A percentile compares a stretch with the other conserved stretches of the same genome.
phyloP scores from a whole-genome alignment of 2,329 filamentous ascomycete species.

The Fusarium sp. region DNA sequence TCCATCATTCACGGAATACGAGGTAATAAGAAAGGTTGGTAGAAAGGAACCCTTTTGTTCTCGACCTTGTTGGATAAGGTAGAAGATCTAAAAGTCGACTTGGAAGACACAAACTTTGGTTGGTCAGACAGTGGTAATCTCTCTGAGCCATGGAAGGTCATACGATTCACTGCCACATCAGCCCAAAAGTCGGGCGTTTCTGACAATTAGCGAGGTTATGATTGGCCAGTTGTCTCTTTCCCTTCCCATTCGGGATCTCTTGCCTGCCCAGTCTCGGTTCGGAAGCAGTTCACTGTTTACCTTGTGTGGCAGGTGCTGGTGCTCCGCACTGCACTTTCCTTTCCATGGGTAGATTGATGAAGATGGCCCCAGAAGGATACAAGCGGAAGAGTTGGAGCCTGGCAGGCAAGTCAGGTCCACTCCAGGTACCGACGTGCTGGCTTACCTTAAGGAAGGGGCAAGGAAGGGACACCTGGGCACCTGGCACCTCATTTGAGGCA shows the following conservation, averaged over 20 bases:
- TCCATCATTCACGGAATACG: not conserved
- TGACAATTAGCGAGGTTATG: constrained; percentile 28
- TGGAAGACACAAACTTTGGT: not conserved
- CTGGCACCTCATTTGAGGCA: constrained; percentile 10
- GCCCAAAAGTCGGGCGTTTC: constrained; percentile 39
- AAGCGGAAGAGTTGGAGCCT: not conserved
- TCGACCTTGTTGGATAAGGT: not conserved
- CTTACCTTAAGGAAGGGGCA: not conserved
- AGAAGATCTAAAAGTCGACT: constrained; percentile 1
- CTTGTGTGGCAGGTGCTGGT: not conserved
- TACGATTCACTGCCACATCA: constrained; percentile 44
- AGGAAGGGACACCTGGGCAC: not conserved
- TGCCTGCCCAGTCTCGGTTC: constrained; percentile 26
- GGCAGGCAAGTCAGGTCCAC: constrained; percentile 13
- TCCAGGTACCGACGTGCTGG: constrained; percentile 19
- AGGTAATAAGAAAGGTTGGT: not conserved
- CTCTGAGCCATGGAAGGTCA: constrained; percentile 20
- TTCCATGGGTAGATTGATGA: not conserved
- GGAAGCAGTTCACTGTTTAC: constrained; percentile 1
- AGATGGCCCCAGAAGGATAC: constrained; percentile 4
- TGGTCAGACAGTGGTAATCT: not conserved
- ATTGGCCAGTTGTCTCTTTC: constrained; percentile 20
- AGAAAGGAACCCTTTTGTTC: not conserved
- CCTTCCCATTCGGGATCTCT: constrained; percentile 31
- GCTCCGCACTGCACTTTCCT: not conserved